Conservation (phyloP, 345 rosid genomes). For the Eucalyptus marginata region DNA sequence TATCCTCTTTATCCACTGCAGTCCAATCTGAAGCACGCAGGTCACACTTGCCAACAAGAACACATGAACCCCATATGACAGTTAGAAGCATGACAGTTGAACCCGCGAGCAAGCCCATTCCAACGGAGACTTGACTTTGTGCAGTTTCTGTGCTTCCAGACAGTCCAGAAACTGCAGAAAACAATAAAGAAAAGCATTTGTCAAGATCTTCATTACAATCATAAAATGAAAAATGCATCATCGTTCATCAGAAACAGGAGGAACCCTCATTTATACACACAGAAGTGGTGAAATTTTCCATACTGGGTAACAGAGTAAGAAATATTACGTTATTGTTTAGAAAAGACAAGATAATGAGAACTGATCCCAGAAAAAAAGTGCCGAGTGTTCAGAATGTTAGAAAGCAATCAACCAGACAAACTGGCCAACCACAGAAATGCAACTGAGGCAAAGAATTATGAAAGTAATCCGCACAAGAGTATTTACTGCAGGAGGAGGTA, state of each 20-base stretch:
- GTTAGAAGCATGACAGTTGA: constrained; percentile 35
- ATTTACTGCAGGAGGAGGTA: background rate
- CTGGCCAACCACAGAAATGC: background rate
- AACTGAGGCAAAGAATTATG: background rate
- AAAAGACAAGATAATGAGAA: background rate
- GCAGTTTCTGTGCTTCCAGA: constrained; percentile 21
- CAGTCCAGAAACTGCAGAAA: constrained; percentile 19
- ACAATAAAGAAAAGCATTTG: background rate
- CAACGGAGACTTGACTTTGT: constrained; percentile 28
- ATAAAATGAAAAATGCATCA: background rate
- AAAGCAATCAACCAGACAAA: background rate
- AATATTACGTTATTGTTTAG: background rate
- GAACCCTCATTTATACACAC: background rate
- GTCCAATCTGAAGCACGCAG: background rate
- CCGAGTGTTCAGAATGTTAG: background rate
- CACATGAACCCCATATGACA: constrained; percentile 24
- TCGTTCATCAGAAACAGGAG: background rate
- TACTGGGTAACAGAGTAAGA: background rate
- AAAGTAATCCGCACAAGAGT: background rate
- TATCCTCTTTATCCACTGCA: constrained; percentile 4
- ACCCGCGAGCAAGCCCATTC: constrained; percentile 29
- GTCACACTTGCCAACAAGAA: constrained; percentile 26
- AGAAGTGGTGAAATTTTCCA: background rate
- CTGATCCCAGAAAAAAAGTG: background rate
- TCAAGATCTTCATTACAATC: background rate